Evolutionary conservation across 163 green algal genomes (phyloP).

Genomic region (Scenedesmus sp.): DNA sequence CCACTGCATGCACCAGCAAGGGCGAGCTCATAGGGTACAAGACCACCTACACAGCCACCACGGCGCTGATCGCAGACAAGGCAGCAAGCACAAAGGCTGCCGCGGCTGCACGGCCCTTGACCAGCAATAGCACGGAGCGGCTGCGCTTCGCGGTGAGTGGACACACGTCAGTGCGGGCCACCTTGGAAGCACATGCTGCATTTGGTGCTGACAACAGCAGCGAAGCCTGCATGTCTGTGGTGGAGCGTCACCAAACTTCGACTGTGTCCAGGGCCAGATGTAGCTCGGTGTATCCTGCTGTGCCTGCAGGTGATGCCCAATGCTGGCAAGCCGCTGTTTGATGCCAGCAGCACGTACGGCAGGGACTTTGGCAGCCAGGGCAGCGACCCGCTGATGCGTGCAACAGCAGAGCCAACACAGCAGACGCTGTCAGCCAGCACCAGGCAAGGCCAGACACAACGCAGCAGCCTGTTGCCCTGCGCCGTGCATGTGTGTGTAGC

Average conservation of each 20-base stretch:
- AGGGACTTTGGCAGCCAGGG: slow-evolving; percentile 30
- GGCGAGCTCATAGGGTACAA: slow-evolving; percentile 31
- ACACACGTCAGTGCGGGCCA: background rate
- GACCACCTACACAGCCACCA: slow-evolving; percentile 32
- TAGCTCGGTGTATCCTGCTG: slow-evolving; percentile 11
- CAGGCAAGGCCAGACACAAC: background rate
- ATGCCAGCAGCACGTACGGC: slow-evolving; percentile 11
- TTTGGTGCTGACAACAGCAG: background rate
- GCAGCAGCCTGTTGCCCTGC: too few species aligned
- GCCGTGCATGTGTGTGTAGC: too few species aligned
- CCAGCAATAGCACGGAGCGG: slow-evolving; percentile 16
- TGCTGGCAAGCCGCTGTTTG: slow-evolving; percentile 30
- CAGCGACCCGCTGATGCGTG: slow-evolving; percentile 42
- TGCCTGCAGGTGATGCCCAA: slow-evolving; percentile 36
- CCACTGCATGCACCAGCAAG: slow-evolving; percentile 41
- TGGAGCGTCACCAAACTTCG: background rate
- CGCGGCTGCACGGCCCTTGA: slow-evolving; percentile 25
- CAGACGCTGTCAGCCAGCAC: slow-evolving; percentile 26
- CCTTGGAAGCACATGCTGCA: background rate
- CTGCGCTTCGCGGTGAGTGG: slow-evolving; percentile 23
- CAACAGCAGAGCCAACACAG: slow-evolving; percentile 1
- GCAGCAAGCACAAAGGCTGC: slow-evolving; percentile 9
- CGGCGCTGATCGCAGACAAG: background rate
- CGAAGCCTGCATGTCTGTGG: background rate
- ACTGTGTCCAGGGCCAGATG: too few species aligned